Evolutionary conservation across 2,329 filamentous ascomycete species (phyloP).

Genomic region (Xylaria arbuscula): DNA sequence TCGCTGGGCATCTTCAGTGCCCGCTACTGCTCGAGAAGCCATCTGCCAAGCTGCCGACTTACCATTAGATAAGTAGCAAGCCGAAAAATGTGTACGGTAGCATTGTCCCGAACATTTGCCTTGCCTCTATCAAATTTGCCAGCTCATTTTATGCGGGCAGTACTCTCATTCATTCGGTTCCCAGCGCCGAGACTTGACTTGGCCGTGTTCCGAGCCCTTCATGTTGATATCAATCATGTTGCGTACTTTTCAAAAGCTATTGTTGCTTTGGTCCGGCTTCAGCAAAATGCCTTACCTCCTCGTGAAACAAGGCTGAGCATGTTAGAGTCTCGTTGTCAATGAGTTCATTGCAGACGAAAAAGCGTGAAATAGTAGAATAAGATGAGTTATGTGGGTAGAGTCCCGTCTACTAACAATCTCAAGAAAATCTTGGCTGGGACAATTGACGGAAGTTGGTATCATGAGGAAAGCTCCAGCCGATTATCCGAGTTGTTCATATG

Average conservation of each 20-base stretch:
- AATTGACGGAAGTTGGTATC: not conserved
- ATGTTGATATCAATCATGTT: not conserved
- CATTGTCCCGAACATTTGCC: slow-evolving; percentile 1
- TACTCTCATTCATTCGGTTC: slow-evolving; percentile 27
- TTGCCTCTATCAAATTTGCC: slow-evolving; percentile 12
- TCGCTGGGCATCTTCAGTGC: not conserved
- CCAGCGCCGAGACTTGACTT: slow-evolving; percentile 8
- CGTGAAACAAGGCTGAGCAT: not conserved
- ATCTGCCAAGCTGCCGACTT: slow-evolving; percentile 20
- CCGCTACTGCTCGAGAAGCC: slow-evolving; percentile 7
- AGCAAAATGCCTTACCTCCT: not conserved
- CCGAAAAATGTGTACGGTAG: slow-evolving; percentile 6
- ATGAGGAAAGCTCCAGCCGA: not conserved
- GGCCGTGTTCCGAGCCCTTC: not conserved
- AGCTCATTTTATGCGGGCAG: slow-evolving; percentile 26
- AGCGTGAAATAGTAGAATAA: not conserved
- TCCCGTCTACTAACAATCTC: not conserved
- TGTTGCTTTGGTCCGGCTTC: slow-evolving; percentile 1
- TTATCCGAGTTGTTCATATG: not conserved
- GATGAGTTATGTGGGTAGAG: not conserved
- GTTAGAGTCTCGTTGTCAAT: not conserved
- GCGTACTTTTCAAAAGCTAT: not conserved
- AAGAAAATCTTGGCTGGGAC: not conserved
- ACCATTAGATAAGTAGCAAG: slow-evolving; percentile 12
- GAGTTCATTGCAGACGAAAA: not conserved